Conservation (phyloP, 108 stramenopile species). For the Mayamaea pseudoterrestris region DNA sequence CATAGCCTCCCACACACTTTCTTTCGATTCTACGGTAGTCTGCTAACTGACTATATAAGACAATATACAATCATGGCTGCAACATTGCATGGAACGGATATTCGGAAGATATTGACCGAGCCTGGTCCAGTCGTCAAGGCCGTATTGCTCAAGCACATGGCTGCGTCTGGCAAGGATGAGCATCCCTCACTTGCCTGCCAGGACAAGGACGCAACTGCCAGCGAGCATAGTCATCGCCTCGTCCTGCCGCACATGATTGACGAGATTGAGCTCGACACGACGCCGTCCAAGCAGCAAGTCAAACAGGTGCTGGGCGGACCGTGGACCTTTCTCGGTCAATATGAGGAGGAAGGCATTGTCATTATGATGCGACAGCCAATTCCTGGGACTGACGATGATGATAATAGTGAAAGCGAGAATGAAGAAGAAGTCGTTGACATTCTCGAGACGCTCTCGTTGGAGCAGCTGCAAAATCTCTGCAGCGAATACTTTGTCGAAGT, state of each 20-base stretch:
- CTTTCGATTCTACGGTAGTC: too few relatives aligned
- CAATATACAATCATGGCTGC: too few relatives aligned
- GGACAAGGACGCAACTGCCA: slow-evolving; percentile 1
- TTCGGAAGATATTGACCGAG: slow-evolving; percentile 45
- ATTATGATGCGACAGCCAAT: slow-evolving; percentile 46
- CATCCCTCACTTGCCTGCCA: slow-evolving; percentile 7
- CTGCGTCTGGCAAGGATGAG: slow-evolving; percentile 1
- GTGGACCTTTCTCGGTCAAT: slow-evolving; percentile 80
- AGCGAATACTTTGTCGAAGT: too few relatives aligned
- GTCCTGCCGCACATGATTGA: slow-evolving; percentile 37
- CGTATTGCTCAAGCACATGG: slow-evolving; percentile 40
- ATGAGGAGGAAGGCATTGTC: slow-evolving; percentile 71
- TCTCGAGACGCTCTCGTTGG: not conserved
- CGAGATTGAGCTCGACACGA: slow-evolving; percentile 66
- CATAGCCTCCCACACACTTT: too few relatives aligned
- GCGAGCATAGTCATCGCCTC: slow-evolving; percentile 9
- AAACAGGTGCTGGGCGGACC: slow-evolving; percentile 50
- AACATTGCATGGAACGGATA: too few relatives aligned
- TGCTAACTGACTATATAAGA: too few relatives aligned
- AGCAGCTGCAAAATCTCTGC: slow-evolving; percentile 12
- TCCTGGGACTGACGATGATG: not conserved
- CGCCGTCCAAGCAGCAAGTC: slow-evolving; percentile 57
- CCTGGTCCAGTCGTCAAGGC: slow-evolving; percentile 68
- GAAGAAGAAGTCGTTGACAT: too few relatives aligned
- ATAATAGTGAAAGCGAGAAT: too few relatives aligned